These are phyloP conservation scores for Talaromyces liani DNA, from an alignment of 495 filamentous ascomycete genomes.

Conservation along the genomic window DNA sequence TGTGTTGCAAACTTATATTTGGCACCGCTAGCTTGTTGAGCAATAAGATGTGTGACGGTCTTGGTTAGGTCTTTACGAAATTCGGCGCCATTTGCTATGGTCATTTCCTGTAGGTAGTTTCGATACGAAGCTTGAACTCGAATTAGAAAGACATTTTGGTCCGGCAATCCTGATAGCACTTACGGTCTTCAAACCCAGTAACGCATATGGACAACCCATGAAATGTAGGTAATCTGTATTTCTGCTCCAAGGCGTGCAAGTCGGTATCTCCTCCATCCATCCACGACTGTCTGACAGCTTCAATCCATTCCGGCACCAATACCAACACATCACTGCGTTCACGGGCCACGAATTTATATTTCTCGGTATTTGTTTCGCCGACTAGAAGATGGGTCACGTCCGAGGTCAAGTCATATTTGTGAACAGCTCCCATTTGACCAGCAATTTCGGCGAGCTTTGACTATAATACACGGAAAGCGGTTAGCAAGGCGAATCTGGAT, in stretches of 20 bases:
- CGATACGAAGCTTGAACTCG: conserved; percentile 51
- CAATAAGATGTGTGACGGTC: conserved; percentile 76
- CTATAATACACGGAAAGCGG: conserved; percentile 31
- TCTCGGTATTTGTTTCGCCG: conserved; percentile 76
- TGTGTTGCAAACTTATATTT: conserved; percentile 80
- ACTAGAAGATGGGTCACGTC: conserved; percentile 94
- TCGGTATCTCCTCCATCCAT: conserved; percentile 74
- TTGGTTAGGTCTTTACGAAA: conserved; percentile 84
- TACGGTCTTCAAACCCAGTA: conserved; percentile 85
- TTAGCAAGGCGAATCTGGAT: background rate
- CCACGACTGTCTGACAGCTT: conserved; percentile 77
- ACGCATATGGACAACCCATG: conserved; percentile 67
- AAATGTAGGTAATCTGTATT: conserved; percentile 56
- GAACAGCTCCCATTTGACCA: conserved; percentile 74
- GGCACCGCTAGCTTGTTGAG: conserved; percentile 65
- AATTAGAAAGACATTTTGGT: conserved; percentile 9
- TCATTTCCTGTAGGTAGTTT: conserved; percentile 55
- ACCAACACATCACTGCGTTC: conserved; percentile 79
- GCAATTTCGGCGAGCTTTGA: conserved; percentile 60
- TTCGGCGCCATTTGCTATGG: conserved; percentile 62
- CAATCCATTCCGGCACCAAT: conserved; percentile 72
- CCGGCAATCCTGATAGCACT: conserved; percentile 20
- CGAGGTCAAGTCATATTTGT: conserved; percentile 86
- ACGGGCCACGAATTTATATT: conserved; percentile 92
- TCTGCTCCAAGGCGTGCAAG: conserved; percentile 54